Conservation (phyloP, 1,284 basidiomycete genomes). For the Sporisorium scitamineum region DNA sequence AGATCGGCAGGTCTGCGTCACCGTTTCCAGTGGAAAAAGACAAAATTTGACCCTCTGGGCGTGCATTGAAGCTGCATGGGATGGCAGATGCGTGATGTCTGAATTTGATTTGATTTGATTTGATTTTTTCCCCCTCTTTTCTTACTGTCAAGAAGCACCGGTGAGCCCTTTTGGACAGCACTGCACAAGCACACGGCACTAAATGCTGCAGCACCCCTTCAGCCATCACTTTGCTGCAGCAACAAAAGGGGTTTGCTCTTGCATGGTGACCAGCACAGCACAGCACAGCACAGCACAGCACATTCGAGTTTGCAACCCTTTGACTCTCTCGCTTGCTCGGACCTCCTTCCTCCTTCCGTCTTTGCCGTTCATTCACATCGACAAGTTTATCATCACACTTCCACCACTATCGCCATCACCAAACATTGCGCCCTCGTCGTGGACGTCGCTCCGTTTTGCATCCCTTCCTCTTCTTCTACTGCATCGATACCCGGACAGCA, state of each 20-base stretch:
- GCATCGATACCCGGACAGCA: constrained; percentile 15
- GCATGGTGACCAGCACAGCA: background rate
- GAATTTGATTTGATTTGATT: background rate
- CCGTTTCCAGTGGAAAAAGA: background rate
- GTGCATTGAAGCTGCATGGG: background rate
- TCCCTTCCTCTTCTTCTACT: background rate
- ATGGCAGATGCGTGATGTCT: background rate
- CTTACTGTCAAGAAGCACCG: background rate
- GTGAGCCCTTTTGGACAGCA: background rate
- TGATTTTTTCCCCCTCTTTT: background rate
- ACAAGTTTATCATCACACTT: background rate
- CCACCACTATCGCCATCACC: background rate
- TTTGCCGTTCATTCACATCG: background rate
- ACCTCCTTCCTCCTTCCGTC: background rate
- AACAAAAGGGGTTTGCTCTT: background rate
- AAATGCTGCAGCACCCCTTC: background rate
- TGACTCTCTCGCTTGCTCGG: background rate
- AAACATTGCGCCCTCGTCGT: background rate
- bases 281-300: constrained; percentile 3
- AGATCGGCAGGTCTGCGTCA: constrained; percentile 5
- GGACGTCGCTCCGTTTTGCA: background rate
- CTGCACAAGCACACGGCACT: background rate
- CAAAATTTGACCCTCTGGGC: no score
- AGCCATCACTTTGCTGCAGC: background rate
- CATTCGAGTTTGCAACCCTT: background rate